Conservation (phyloP, 768 basidiomycete species). For the Heimioporus sp. region DNA sequence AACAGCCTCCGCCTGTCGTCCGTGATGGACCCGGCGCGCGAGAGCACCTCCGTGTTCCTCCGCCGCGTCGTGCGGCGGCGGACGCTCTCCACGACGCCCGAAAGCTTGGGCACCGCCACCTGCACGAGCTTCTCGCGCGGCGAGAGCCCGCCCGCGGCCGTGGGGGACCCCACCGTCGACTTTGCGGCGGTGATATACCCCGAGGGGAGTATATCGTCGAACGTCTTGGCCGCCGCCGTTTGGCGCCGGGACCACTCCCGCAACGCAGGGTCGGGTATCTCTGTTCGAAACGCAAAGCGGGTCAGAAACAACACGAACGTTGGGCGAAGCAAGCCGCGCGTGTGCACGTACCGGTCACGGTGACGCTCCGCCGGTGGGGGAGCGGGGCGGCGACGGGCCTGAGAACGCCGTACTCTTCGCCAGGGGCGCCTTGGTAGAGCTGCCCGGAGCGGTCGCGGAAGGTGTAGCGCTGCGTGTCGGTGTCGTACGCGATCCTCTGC, state of each 20-base stretch:
- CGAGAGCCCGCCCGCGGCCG: slow-evolving; percentile 2
- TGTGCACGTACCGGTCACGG: slow-evolving; percentile 20
- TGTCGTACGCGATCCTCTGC: slow-evolving; percentile 51
- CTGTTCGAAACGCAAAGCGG: too few relatives aligned
- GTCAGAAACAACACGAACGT: too few relatives aligned
- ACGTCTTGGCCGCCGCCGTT: slow-evolving; percentile 33
- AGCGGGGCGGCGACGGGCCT: slow-evolving; percentile 31
- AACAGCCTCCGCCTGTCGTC: slow-evolving; percentile 23
- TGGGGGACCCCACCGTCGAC: slow-evolving; percentile 15
- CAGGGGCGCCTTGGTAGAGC: slow-evolving; percentile 44
- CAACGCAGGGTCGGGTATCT: slow-evolving; percentile 25
- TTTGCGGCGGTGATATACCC: slow-evolving; percentile 41
- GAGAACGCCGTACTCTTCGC: slow-evolving; percentile 44
- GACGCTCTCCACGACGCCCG: slow-evolving; percentile 33
- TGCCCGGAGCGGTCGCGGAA: slow-evolving; percentile 46
- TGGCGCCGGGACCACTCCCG: slow-evolving; percentile 14
- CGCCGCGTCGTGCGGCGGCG: slow-evolving; percentile 18
- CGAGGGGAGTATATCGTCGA: slow-evolving; percentile 47
- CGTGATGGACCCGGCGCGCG: slow-evolving; percentile 8
- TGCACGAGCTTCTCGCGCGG: slow-evolving; percentile 33
- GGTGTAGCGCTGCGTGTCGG: slow-evolving; percentile 49
- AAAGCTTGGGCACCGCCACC: slow-evolving; percentile 40
- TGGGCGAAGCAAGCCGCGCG: too few relatives aligned
- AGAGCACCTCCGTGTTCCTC: neutral
- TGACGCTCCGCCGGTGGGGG: slow-evolving; percentile 25